Evolutionary conservation across 2,329 filamentous ascomycete species (phyloP), one percentile per base, ranked within the genome.

Genomic region (Ilyonectria sp.): DNA sequence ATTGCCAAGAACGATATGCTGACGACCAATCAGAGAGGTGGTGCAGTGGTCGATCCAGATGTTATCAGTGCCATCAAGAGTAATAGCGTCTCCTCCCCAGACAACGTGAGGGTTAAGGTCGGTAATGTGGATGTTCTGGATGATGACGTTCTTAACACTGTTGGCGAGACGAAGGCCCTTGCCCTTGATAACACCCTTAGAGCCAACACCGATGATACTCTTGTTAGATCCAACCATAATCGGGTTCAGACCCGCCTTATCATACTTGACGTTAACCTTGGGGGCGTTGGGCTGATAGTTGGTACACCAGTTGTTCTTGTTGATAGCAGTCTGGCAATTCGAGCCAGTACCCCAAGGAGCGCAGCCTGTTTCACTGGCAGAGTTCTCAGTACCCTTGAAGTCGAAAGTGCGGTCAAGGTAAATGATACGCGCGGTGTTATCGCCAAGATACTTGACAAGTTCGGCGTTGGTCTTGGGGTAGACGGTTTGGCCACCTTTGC

Each of bases 81-180:
- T 86, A 74, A 89, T 86, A 37, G 84, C 86, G 73, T 89, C 86
- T 50, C 86, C 87, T 60, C 87, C 86, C 87, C 86, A 89, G 70
- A 89, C 85, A 23, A 23, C 78, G 60, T 23, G 21, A 23, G 21
- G 21, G 21, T 23, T 23, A 23, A 23, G 21, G 21, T 23, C 21
- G 21, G 21, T 23, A 23, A 23, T 23, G 21, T 23, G 21, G 21
- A 23, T 23, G 21, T 23, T 23, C 21, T 23, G 21, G 21, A 23
- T 23, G 21, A 23, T 23, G 21, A 23, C 21, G 21, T 23, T 23
- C 21, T 23, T 23, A 23, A 23, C 21, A 23, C 21, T 23, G 21
- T 23, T 23, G 21, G 21, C 21, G 21, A 23, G 21, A 23, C 21
- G 21, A 23, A 23, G 21, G 21, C 21, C 21, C 21, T 23, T 23